A percentile compares a stretch with the other conserved stretches of the same genome.
These are phyloP conservation scores for Dichomitus squalens DNA, from an alignment of 1,284 basidiomycete genomes.

Conservation along the genomic window DNA sequence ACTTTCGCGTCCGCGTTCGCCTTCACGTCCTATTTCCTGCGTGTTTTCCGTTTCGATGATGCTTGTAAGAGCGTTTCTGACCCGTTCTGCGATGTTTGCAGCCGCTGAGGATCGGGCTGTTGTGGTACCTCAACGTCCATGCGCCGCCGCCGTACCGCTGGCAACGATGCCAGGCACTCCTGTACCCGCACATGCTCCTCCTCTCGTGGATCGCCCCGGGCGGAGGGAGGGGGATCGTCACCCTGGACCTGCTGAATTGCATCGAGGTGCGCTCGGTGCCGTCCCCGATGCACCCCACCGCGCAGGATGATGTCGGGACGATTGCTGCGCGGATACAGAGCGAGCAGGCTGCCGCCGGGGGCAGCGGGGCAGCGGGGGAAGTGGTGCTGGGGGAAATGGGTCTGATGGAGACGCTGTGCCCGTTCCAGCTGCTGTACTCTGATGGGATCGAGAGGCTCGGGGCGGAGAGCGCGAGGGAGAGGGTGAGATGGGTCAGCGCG, in stretches of 20 bases:
- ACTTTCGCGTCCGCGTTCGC: neutral
- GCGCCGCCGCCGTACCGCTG: conserved; percentile 76
- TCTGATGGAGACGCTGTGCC: conserved; percentile 73
- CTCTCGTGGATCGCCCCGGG: conserved; percentile 82
- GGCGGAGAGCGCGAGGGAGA: conserved; percentile 79
- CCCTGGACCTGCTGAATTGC: conserved; percentile 82
- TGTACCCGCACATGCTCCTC: conserved; percentile 79
- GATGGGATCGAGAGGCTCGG: conserved; percentile 87
- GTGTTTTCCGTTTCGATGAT: too few species aligned
- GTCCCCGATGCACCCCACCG: conserved; percentile 75
- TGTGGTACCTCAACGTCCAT: conserved; percentile 92
- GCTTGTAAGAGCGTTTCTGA: conserved; percentile 18
- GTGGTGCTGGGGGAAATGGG: conserved; percentile 26
- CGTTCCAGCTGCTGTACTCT: conserved; percentile 85
- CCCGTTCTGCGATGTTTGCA: conserved; percentile 35
- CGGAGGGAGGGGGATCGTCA: conserved; percentile 79
- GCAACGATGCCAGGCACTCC: conserved; percentile 82
- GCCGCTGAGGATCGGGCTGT: conserved; percentile 80
- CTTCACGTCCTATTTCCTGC: conserved; percentile 18
- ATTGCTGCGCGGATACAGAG: conserved; percentile 71
- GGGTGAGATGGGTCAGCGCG: conserved; percentile 86
- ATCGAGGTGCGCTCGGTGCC: conserved; percentile 79
- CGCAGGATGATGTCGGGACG: conserved; percentile 82
- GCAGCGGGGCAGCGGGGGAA: conserved; percentile 37
- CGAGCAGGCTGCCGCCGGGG: conserved; percentile 47